Percentiles rank a stretch among this genome's conserved stretches.
These are phyloP conservation scores for Zymoseptoria brevis DNA, from an alignment of 2,329 filamentous ascomycete species.

Conservation along the genomic window DNA sequence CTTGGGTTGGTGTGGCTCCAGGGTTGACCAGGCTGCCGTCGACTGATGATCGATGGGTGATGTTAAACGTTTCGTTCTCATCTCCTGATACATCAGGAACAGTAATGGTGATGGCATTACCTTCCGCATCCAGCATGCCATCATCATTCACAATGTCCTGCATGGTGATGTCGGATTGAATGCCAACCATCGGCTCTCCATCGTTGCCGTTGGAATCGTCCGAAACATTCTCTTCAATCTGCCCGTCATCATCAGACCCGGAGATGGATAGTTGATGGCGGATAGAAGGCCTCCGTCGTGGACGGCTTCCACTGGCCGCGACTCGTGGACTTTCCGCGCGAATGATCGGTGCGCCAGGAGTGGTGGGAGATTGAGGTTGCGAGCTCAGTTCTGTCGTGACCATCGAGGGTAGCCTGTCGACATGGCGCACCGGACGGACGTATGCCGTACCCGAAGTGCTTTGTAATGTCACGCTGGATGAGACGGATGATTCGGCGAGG, in stretches of 20 bases:
- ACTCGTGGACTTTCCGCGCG: constrained; percentile 38
- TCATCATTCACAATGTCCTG: constrained; percentile 80
- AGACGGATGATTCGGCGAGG: constrained; percentile 19
- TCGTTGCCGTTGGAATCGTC: constrained; percentile 72
- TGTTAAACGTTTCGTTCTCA: constrained; percentile 87
- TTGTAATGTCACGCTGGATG: constrained; percentile 23
- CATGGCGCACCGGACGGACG: constrained; percentile 71
- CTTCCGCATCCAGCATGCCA: constrained; percentile 59
- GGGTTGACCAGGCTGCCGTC: constrained; percentile 77
- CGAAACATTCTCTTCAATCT: constrained; percentile 73
- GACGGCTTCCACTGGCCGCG: constrained; percentile 45
- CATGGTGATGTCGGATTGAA: constrained; percentile 75
- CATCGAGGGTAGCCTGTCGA: constrained; percentile 78
- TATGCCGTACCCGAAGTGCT: constrained; percentile 39
- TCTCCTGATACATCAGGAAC: constrained; percentile 73
- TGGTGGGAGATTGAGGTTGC: constrained; percentile 88
- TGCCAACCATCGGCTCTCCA: constrained; percentile 66
- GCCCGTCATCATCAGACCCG: constrained; percentile 79
- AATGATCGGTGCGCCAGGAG: constrained; percentile 61
- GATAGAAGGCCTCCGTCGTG: constrained; percentile 71
- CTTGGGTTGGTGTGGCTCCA: constrained; percentile 56
- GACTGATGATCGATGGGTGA: constrained; percentile 74
- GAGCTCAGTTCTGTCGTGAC: constrained; percentile 65
- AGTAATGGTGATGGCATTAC: constrained; percentile 66
- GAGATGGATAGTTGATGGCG: constrained; percentile 80